These are phyloP conservation scores for Penstemon barbatus DNA, from an alignment of 257 asterid genomes.

Conservation along the genomic window DNA sequence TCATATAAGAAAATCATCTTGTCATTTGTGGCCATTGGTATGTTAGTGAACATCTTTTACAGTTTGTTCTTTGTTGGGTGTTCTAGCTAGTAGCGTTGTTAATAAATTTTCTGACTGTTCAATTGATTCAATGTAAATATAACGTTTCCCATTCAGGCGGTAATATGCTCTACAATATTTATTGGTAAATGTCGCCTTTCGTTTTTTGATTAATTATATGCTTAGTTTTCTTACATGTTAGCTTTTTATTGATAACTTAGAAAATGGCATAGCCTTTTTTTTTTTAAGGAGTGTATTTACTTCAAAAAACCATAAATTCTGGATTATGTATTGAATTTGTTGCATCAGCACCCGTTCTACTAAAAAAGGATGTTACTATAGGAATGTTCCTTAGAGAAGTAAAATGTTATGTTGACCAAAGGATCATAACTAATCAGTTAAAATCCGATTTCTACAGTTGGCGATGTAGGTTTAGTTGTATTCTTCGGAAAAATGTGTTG, in stretches of 20 bases:
- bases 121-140: background rate
- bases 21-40: too few relatives aligned
- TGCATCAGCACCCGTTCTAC: background rate
- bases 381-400: background rate
- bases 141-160: background rate
- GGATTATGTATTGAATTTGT: background rate
- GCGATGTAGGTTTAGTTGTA: background rate
- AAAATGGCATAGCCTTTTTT: background rate
- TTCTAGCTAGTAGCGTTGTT: background rate
- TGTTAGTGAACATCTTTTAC: background rate
- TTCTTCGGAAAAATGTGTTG: conserved; percentile 4
- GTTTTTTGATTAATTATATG: too few relatives aligned
- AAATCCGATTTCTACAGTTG: background rate
- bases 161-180: background rate
- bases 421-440: background rate
- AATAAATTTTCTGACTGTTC: background rate
- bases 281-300: too few relatives aligned
- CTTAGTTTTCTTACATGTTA: too few relatives aligned
- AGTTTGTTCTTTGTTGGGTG: background rate
- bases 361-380: background rate
- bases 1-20: too few relatives aligned
- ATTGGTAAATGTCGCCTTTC: too few relatives aligned
- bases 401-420: background rate
- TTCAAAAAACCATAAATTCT: too few relatives aligned
- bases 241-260: background rate